Conservation (phyloP, 805 yeast genomes). For the Starmerella khaoyaiensis region DNA sequence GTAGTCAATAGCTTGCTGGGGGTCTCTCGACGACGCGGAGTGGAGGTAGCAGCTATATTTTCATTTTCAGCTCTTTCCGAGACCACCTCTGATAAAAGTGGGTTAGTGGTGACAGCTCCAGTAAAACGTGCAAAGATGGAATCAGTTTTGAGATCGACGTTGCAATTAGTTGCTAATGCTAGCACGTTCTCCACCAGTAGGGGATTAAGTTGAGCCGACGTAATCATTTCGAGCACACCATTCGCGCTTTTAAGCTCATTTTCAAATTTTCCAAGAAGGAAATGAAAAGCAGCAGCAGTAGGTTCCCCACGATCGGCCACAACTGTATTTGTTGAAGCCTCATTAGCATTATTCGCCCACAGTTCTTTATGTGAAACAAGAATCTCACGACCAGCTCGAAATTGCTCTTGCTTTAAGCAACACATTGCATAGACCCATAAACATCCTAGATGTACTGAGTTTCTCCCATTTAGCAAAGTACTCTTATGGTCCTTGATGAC, state of each 20-base stretch:
- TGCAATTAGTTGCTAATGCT: constrained; percentile 49
- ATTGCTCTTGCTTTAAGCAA: constrained; percentile 42
- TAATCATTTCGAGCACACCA: constrained; percentile 53
- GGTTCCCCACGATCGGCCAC: constrained; percentile 15
- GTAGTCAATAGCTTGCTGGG: constrained; percentile 3
- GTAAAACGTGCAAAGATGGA: constrained; percentile 21
- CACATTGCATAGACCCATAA: constrained; percentile 60
- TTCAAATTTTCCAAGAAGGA: constrained; percentile 58
- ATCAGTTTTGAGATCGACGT: constrained; percentile 53
- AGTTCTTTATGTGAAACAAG: constrained; percentile 24
- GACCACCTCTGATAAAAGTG: no score
- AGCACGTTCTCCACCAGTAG: constrained; percentile 78
- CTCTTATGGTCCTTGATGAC: constrained; percentile 36
- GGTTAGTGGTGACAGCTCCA: no score
- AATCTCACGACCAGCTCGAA: constrained; percentile 49
- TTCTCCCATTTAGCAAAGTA: no score
- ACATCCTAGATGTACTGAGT: constrained; percentile 52
- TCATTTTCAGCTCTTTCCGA: background rate
- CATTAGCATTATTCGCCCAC: constrained; percentile 17
- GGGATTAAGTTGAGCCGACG: constrained; percentile 62
- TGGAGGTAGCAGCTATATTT: constrained; percentile 12
- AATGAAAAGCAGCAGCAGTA: constrained; percentile 46
- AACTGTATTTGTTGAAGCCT: constrained; percentile 12
- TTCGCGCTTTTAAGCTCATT: constrained; percentile 41
- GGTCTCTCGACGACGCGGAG: constrained; percentile 15